Evolutionary conservation across 148 eudicot genomes (phyloP).

Genomic region (Silene latifolia): DNA sequence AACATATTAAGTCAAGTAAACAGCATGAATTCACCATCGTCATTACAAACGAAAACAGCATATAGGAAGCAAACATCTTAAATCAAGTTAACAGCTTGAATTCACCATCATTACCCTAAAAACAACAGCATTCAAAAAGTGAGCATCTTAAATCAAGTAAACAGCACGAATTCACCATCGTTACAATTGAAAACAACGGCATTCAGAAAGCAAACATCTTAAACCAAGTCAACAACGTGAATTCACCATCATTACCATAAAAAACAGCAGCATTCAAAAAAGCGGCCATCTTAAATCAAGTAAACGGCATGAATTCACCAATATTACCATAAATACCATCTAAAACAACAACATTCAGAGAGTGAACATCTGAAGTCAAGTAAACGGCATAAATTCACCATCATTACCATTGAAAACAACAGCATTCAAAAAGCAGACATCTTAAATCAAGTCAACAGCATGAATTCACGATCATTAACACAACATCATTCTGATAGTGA

Average conservation of each 20-base stretch:
- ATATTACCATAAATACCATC: too few relatives aligned
- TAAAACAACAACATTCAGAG: not conserved
- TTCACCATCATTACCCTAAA: not conserved
- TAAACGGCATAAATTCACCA: not conserved
- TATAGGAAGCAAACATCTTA: not conserved
- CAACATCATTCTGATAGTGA: too few relatives aligned
- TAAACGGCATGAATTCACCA: not conserved
- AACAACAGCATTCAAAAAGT: not conserved
- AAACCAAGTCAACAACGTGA: too few relatives aligned
- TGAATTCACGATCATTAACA: not conserved
- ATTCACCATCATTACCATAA: not conserved
- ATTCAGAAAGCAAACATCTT: too few relatives aligned
- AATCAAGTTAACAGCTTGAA: not conserved
- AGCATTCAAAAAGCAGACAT: not conserved
- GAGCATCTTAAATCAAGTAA: not conserved
- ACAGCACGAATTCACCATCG: not conserved
- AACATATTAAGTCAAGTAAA: too few relatives aligned
- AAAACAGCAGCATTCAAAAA: too few relatives aligned
- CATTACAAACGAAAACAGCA: too few relatives aligned
- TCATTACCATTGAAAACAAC: not conserved
- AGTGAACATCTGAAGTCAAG: not conserved
- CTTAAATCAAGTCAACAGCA: not conserved
- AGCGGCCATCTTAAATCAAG: not conserved
- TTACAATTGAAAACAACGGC: not conserved
- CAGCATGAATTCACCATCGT: too few relatives aligned